Evolutionary conservation across 257 asterid genomes (phyloP).

Genomic region (Solanum habrochaites): DNA sequence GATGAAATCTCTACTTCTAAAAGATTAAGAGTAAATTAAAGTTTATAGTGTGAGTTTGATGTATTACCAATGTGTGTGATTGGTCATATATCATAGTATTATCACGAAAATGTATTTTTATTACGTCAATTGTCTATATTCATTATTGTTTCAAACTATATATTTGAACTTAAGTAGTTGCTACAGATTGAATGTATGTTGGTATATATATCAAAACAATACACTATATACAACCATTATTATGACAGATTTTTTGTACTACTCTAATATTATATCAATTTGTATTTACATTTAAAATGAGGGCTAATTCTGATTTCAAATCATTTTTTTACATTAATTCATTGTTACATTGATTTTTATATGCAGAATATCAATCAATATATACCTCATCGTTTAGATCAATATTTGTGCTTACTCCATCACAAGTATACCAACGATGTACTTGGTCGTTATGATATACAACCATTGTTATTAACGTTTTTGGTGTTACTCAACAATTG

Average conservation of each 20-base stretch:
- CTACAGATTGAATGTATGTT: neutral
- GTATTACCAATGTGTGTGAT: neutral
- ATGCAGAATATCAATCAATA: neutral
- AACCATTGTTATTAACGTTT: neutral
- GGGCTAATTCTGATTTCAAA: neutral
- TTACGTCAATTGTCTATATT: neutral
- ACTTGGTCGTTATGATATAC: neutral
- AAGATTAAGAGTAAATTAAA: neutral
- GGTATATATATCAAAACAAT: neutral
- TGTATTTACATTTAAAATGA: neutral
- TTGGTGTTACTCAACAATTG: neutral
- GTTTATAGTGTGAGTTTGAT: neutral
- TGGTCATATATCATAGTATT: too few species aligned
- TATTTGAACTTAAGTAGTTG: neutral
- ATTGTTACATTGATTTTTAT: neutral
- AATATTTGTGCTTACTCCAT: neutral
- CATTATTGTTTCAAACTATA: neutral
- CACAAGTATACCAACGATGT: neutral
- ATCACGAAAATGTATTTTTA: neutral
- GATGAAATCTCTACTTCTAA: neutral
- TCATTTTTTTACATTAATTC: neutral
- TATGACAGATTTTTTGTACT: neutral
- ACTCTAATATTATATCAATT: too few species aligned
- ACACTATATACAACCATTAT: neutral
- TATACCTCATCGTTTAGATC: neutral